Base-by-base conservation (phyloP, 371 early-diverging fungal species). In the Actinomortierella ambigua region DNA sequence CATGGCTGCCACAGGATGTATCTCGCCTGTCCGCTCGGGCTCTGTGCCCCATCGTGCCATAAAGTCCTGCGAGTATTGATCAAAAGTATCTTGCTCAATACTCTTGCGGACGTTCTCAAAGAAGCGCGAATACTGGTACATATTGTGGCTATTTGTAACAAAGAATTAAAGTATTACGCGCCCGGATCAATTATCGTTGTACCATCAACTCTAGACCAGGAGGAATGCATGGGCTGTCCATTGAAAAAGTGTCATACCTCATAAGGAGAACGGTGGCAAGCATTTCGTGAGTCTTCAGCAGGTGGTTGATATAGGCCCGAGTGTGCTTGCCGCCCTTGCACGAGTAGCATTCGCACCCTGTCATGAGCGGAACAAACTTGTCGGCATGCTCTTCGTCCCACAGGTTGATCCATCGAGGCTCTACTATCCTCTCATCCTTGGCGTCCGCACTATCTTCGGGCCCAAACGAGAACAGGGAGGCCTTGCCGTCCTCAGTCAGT, bases 221-320 rank as follows among this genome's bases (percentile, higher is more conserved):
- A n/a, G n/a, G n/a, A n/a, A n/a, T n/a, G n/a, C n/a, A n/a, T n/a
- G n/a, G n/a, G n/a, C n/a, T n/a, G n/a, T n/a, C n/a, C n/a, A n/a
- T n/a, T n/a, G n/a, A n/a, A n/a, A n/a, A n/a, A n/a, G n/a, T n/a
- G n/a, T n/a, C n/a, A n/a, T 80, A 82, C 82, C 82, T 82, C 88
- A 90, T 91, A 17, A 93, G 65, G 53, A 93, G 69, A 18, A 93
- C 86, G 0, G 87, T 85, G 6, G 84, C 92, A 53, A 93, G 76
- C 92, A 93, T 93, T 75, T 93, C 93, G 48, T 89, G 89, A 5
- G 91, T 82, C 51, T 80, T 82, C 50, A 91, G 60, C 41, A 93
- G 77, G 60, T 93, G 93, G 68, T 91, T 88, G 55, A 91, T 82
- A 64, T 91, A 93, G 6, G 92, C 88, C 28, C 89, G 84, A 23